Conservation (phyloP, 2,329 filamentous ascomycete species). For the Fusarium sp. region DNA sequence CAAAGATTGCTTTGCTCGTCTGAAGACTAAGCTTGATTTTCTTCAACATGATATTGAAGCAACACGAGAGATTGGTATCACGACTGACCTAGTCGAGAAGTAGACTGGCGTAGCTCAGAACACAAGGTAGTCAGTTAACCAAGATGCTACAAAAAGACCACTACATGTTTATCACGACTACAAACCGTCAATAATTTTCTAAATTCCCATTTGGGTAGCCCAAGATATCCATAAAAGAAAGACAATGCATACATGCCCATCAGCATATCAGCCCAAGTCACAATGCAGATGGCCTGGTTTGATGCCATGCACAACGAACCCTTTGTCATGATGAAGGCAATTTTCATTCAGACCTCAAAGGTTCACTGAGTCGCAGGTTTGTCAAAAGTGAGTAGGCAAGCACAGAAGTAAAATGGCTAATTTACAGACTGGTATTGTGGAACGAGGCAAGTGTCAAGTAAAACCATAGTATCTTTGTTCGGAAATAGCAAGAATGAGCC, state of each 20-base stretch:
- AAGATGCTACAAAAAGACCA: neutral
- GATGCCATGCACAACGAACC: neutral
- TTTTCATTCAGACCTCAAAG: neutral
- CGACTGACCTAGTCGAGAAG: conserved; percentile 17
- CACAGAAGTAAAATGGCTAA: neutral
- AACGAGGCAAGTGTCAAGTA: neutral
- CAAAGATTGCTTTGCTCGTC: conserved; percentile 47
- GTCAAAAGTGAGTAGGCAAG: neutral
- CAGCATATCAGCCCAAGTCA: neutral
- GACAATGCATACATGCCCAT: neutral
- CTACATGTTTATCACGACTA: neutral
- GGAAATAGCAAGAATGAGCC: neutral
- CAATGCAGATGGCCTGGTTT: neutral
- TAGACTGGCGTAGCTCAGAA: neutral
- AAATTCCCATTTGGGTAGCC: neutral
- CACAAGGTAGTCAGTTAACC: neutral
- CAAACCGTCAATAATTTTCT: no score
- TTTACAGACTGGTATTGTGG: neutral
- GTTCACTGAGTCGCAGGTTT: neutral
- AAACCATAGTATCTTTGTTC: neutral
- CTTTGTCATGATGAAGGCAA: neutral
- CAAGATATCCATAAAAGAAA: neutral
- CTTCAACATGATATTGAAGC: conserved; percentile 29
- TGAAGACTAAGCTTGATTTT: conserved; percentile 43
- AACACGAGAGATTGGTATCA: conserved; percentile 16